Percentiles rank a stretch among this genome's conserved stretches.
Evolutionary conservation across 805 yeast genomes (phyloP).

Genomic region (Saccharomycopsis sp.): DNA sequence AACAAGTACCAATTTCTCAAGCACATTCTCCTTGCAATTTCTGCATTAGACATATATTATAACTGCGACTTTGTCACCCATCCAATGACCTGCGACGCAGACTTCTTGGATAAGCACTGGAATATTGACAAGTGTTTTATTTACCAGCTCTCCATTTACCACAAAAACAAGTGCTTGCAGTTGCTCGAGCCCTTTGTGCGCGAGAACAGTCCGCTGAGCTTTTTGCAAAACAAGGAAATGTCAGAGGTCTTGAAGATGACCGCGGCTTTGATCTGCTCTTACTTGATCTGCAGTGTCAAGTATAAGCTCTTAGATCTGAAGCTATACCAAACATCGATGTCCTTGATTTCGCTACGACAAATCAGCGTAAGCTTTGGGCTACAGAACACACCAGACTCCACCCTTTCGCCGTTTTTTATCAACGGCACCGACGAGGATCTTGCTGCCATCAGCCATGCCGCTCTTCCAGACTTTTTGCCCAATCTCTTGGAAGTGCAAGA

Average conservation of each 20-base stretch:
- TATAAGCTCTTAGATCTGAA: slow-evolving; percentile 6
- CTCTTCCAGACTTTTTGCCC: slow-evolving; percentile 5
- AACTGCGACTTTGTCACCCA: slow-evolving; percentile 3
- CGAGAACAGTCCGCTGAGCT: not conserved
- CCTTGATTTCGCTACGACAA: not conserved
- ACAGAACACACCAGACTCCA: slow-evolving; percentile 1
- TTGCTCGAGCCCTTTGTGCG: not conserved
- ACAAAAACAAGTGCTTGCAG: slow-evolving; percentile 8
- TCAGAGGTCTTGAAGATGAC: slow-evolving; percentile 8
- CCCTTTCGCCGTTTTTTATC: not conserved
- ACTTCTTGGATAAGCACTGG: slow-evolving; percentile 4
- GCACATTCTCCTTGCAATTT: slow-evolving; percentile 9
- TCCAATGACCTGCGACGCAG: not conserved
- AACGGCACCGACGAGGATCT: slow-evolving; percentile 2
- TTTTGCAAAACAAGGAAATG: not conserved
- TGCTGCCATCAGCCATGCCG: not conserved
- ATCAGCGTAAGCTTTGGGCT: slow-evolving; percentile 2
- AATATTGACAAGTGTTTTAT: slow-evolving; percentile 8
- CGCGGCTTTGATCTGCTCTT: slow-evolving; percentile 5
- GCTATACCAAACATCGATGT: slow-evolving; percentile 5
- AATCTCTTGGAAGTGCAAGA: slow-evolving; percentile 8
- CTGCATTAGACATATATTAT: slow-evolving; percentile 11
- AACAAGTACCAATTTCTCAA: slow-evolving; percentile 5
- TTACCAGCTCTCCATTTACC: slow-evolving; percentile 7
- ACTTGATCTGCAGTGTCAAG: slow-evolving; percentile 3